These are phyloP conservation scores for Tranzscheliella williamsii DNA, from an alignment of 1,284 basidiomycete genomes.

Conservation along the genomic window DNA sequence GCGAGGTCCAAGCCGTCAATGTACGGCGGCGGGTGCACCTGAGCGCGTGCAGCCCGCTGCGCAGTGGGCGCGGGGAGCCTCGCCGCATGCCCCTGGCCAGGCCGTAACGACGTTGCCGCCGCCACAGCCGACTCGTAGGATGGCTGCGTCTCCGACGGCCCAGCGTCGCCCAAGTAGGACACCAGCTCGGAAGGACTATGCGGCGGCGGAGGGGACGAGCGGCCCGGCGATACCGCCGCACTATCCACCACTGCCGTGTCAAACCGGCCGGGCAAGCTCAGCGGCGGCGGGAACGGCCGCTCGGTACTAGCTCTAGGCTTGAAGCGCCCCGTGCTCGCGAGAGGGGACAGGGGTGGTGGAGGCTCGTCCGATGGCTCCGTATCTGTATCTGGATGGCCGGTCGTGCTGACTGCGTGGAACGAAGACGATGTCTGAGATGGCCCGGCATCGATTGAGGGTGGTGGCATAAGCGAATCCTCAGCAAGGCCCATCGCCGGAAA, in stretches of 20 bases:
- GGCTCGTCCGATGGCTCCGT: constrained; percentile 7
- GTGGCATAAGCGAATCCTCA: constrained; percentile 10
- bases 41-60: too few species aligned
- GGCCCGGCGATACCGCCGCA: too few species aligned
- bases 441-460: constrained; percentile 19
- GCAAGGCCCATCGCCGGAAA: constrained; percentile 1
- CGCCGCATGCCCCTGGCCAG: too few species aligned
- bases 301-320: too few species aligned
- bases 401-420: neutral
- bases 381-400: neutral
- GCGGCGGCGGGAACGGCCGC: too few species aligned
- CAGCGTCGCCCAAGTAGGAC: neutral
- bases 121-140: constrained; percentile 20
- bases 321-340: neutral
- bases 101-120: too few species aligned
- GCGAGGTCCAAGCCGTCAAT: constrained; percentile 3
- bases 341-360: constrained; percentile 13
- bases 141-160: constrained; percentile 4
- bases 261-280: too few species aligned
- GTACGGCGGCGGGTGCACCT: constrained; percentile 29
- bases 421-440: neutral
- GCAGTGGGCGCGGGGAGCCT: too few species aligned
- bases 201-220: too few species aligned
- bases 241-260: too few species aligned
- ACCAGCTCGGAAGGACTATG: neutral